Evolutionary conservation across 345 rosid species (phyloP), one percentile per base, ranked within the genome.

Genomic region (Ceriops zippeliana): DNA sequence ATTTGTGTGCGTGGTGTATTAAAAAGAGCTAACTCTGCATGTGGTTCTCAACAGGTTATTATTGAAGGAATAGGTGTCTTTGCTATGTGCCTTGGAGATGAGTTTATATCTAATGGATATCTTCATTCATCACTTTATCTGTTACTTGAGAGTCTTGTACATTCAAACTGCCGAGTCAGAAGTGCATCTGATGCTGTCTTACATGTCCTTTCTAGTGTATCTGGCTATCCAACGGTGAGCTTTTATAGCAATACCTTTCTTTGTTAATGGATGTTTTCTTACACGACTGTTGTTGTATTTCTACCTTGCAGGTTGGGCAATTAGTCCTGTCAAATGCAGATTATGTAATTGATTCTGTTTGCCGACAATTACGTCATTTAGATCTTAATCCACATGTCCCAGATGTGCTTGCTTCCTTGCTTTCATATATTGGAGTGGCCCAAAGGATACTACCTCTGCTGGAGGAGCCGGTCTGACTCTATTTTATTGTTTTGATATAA

Each of bases 371-470:
- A 51, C 92, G 90, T 28, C 99, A 91, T 79, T 74, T 93, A 71
- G 92, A 93, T 87, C 89, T 91, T 67, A 87, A 93, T 69, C 91
- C 96, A 61, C 93, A 81, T 64, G 91, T 85, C 62, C 99, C 99
- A 58, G 85, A 81, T 85, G 99, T 93, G 69, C 92, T 93, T 73
- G 96, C 99, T 73, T 86, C 96, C 56, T 78, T 93, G 91, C 97
- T 93, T 80, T 93, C 99, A 60, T 93, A 86, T 76, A 75, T 93
- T 37, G 97, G 99, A 66, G 89, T 87, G 63, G 96, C 96, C 46
- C 73, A 80, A 68, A 87, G 90, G 70, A 84, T 91, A 52, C 63
- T 93, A 81, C 96, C 96, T 68, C 73, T 91, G 73, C 69, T 93
- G 78, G 97, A 89, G 77, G 99, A 93, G 83, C 96, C 96, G 81